Percentiles rank a stretch among this genome's conserved stretches.
Conservation (phyloP, 345 rosid genomes). For the Hibiscus mutabilis region DNA sequence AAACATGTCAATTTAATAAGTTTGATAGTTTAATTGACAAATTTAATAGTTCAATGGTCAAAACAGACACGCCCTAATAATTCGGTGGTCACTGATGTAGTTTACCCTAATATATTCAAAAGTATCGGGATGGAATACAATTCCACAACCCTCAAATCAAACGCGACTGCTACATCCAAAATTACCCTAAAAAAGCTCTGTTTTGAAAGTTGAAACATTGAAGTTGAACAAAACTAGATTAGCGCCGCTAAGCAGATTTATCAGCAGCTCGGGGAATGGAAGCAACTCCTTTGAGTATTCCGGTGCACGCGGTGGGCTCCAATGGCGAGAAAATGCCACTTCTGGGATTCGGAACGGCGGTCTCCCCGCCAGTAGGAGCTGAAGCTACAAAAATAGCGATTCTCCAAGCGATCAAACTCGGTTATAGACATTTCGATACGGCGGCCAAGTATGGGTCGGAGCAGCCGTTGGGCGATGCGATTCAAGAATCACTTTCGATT, state of each 20-base stretch:
- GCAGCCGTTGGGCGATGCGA: constrained; percentile 47
- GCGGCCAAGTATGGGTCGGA: constrained; percentile 45
- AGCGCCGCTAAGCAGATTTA: background rate
- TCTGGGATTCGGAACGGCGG: constrained; percentile 40
- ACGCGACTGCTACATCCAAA: background rate
- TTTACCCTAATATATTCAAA: no score
- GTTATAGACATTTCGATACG: constrained; percentile 74
- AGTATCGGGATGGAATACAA: no score
- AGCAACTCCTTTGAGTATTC: background rate
- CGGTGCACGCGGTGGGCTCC: background rate
- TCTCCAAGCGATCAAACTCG: constrained; percentile 35
- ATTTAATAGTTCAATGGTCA: no score
- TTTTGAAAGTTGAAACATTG: background rate
- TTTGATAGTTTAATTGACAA: no score
- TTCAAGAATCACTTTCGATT: constrained; percentile 35
- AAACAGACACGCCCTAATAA: no score
- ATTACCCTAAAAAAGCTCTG: background rate
- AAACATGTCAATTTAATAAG: no score
- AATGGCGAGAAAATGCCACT: constrained; percentile 26
- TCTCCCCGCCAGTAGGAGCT: constrained; percentile 20
- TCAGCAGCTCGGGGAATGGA: background rate
- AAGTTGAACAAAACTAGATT: background rate
- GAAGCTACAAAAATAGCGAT: constrained; percentile 14
- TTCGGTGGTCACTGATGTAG: no score
- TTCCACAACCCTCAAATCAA: background rate